Percentiles rank a stretch among this genome's conserved stretches.
These are phyloP conservation scores for Didymella sp. DNA, from an alignment of 2,329 filamentous ascomycete species.

Conservation along the genomic window DNA sequence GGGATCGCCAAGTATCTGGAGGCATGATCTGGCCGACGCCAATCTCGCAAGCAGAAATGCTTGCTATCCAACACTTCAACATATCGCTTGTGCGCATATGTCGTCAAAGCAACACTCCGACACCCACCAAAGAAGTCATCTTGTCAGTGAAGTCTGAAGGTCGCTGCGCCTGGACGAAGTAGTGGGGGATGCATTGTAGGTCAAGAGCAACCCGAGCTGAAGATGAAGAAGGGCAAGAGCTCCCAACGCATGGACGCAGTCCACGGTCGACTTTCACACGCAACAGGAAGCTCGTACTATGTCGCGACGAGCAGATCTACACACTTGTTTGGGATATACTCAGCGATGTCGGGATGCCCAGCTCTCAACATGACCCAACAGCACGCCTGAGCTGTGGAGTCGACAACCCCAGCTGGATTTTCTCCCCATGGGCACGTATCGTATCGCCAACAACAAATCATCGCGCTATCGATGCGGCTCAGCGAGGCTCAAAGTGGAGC, in stretches of 20 bases:
- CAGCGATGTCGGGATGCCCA: constrained; percentile 10
- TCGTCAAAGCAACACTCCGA: too few relatives aligned
- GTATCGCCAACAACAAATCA: background rate
- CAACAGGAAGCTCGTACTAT: too few relatives aligned
- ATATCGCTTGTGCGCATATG: too few relatives aligned
- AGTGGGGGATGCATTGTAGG: too few relatives aligned
- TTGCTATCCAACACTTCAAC: background rate
- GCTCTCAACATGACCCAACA: constrained; percentile 4
- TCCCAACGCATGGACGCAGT: too few relatives aligned
- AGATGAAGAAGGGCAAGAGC: too few relatives aligned
- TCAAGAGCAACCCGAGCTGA: too few relatives aligned
- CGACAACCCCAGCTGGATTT: constrained; percentile 9
- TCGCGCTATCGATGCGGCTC: constrained; percentile 18
- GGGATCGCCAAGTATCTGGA: constrained; percentile 23
- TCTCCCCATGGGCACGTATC: constrained; percentile 10
- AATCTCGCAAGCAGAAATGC: background rate
- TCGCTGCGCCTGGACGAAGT: too few relatives aligned
- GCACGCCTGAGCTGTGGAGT: constrained; percentile 11
- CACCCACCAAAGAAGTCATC: too few relatives aligned
- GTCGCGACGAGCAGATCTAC: too few relatives aligned
- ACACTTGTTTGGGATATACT: too few relatives aligned
- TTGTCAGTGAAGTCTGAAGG: too few relatives aligned
- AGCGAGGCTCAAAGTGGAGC: constrained; percentile 24
- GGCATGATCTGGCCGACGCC: background rate
- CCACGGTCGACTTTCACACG: background rate